Base-by-base conservation (phyloP, 2,329 filamentous ascomycete species). In the Dendryphion nanum region DNA sequence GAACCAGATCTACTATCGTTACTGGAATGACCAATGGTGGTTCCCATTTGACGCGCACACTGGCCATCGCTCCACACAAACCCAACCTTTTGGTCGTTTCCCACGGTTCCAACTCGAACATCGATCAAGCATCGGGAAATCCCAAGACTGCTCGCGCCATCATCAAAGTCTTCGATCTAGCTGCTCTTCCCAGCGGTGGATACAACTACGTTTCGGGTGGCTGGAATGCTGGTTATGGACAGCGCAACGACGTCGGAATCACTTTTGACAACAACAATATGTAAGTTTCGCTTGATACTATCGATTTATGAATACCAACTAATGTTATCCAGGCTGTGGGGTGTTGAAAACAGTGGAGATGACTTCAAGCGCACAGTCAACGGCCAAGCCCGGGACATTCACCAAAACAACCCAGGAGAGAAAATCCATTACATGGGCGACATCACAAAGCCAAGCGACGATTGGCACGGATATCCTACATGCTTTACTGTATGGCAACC, bases 291-390 rank as follows among this genome's bases (percentile, higher is more conserved):
- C 69, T n/a, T n/a, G n/a, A n/a, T n/a, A n/a, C n/a, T 71, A 55
- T 38, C 53, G 4, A 30, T 14, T n/a, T n/a, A n/a, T n/a, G n/a
- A n/a, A n/a, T n/a, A n/a, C n/a, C n/a, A 7, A 14, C 18, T 2
- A 12, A 29, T 15, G 14, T n/a, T 18, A 14, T 19, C 29, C 37
- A 63, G 59, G 49, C 53, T 63, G 45, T 63, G 59, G 59, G 58
- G 65, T 16, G 82, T 88, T n/a, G 85, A 88, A 62, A 88, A 88
- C 63, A 82, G 77, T 2, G 79, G 78, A 10, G 83, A 87, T 58
- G 63, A 83, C 21, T 71, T 86, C 19, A 68, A 64, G 14, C 75
- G 83, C 20, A 64, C 73, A 38, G 75, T 74, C 13, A 54, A 49
- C 30, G 44, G 44, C 41, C 59, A 72, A 40, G 74, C 72, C 8